Conservation (phyloP, 2,329 filamentous ascomycete genomes). For the Beauveria asiatica region DNA sequence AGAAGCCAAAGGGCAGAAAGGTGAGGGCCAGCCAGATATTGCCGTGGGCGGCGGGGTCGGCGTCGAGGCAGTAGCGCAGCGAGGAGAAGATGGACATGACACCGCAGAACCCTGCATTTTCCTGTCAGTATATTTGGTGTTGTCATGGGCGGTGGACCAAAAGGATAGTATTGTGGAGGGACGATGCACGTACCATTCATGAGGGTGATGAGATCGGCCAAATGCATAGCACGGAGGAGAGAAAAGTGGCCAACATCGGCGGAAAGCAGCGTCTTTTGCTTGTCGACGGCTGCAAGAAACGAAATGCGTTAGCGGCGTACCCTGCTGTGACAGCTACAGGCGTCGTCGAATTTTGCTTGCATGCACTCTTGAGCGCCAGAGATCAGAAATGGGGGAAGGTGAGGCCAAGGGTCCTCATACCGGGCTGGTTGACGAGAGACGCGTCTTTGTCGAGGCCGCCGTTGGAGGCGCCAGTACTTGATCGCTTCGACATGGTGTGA, state of each 20-base stretch:
- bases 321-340: not conserved
- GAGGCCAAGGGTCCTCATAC: slow-evolving; percentile 18
- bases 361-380: not conserved
- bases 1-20: slow-evolving; percentile 86
- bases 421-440: slow-evolving; percentile 21
- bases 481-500: slow-evolving; percentile 55
- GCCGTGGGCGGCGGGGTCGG: slow-evolving; percentile 52
- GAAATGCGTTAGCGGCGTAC: not conserved
- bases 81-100: slow-evolving; percentile 95
- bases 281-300: slow-evolving; percentile 50
- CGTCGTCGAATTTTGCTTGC: not conserved
- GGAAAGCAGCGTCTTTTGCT: slow-evolving; percentile 66
- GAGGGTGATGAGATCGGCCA: slow-evolving; percentile 78
- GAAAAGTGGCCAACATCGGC: slow-evolving; percentile 67
- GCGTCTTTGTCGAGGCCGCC: slow-evolving; percentile 23
- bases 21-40: slow-evolving; percentile 76
- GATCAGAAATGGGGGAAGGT: not conserved
- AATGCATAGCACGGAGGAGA: slow-evolving; percentile 59
- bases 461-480: slow-evolving; percentile 22
- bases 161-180: too few species aligned
- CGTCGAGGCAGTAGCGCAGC: slow-evolving; percentile 75
- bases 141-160: not conserved
- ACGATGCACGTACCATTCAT: slow-evolving; percentile 51
- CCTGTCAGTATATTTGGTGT: not conserved
- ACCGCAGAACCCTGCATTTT: slow-evolving; percentile 61